A percentile compares a stretch with the other conserved stretches of the same genome.
Evolutionary conservation across 1,284 basidiomycete genomes (phyloP).

Genomic region (Xanthoconium separans): DNA sequence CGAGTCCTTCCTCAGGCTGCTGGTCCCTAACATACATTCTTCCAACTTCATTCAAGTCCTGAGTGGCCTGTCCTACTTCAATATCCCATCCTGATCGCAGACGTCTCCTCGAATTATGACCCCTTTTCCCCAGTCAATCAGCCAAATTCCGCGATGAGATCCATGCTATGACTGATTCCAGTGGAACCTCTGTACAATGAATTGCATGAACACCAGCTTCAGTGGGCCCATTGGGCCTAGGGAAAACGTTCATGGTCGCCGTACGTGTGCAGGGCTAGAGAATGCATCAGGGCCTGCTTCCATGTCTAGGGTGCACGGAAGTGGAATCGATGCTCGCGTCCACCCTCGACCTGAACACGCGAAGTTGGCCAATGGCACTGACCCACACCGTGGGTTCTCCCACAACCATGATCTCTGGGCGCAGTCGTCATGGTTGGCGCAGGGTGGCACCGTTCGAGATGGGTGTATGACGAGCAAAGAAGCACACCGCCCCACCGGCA

Average conservation of each 20-base stretch:
- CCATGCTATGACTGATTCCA: neutral
- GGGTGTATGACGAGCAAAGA: no score
- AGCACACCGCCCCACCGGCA: no score
- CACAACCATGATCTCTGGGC: neutral
- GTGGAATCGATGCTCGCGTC: neutral
- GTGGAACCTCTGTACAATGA: slow-evolving; percentile 45
- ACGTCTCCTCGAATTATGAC: neutral
- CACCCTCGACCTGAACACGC: neutral
- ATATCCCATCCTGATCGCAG: no score
- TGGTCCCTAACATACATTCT: neutral
- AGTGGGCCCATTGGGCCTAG: no score
- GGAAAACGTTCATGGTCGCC: slow-evolving; percentile 30
- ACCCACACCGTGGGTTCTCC: neutral
- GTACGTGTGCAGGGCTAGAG: neutral
- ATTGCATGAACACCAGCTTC: no score
- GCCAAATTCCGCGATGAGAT: neutral
- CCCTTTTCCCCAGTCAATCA: neutral
- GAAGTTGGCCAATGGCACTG: neutral
- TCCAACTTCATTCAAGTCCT: neutral
- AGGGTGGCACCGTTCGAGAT: no score
- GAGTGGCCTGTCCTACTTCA: neutral
- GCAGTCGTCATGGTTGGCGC: neutral
- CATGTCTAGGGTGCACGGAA: neutral
- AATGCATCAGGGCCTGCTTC: neutral
- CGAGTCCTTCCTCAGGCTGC: slow-evolving; percentile 69